Evolutionary conservation across 2,329 filamentous ascomycete species (phyloP).

Genomic region (Penicillium sp.): DNA sequence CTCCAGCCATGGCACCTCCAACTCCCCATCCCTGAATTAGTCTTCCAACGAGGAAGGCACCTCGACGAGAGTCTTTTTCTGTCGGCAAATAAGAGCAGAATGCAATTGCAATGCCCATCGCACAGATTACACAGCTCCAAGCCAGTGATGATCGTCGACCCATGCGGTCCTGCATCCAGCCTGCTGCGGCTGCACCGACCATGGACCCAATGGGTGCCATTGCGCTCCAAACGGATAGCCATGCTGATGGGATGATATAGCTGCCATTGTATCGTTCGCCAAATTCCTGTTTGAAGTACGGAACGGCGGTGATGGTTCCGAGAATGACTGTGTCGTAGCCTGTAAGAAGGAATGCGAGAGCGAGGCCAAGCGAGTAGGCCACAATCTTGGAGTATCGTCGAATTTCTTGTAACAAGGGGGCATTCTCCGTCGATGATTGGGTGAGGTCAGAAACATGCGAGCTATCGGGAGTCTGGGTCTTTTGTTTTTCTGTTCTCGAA

Average conservation of each 20-base stretch:
- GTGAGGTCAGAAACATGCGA: neutral
- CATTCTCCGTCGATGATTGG: neutral
- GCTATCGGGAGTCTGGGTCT: neutral
- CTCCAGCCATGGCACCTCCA: constrained; percentile 50
- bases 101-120: constrained; percentile 42
- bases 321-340: constrained; percentile 33
- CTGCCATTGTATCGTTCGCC: constrained; percentile 36
- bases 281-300: constrained; percentile 38
- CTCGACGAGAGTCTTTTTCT: constrained; percentile 36
- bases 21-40: constrained; percentile 52
- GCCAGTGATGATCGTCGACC: constrained; percentile 46
- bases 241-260: constrained; percentile 48
- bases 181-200: constrained; percentile 44
- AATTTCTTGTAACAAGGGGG: constrained; percentile 28
- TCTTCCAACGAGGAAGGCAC: constrained; percentile 52
- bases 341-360: constrained; percentile 24
- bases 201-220: constrained; percentile 46
- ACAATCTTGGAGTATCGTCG: constrained; percentile 23
- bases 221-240: constrained; percentile 53
- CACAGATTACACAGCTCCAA: constrained; percentile 44
- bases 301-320: constrained; percentile 29
- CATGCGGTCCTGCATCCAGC: constrained; percentile 46
- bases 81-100: constrained; percentile 39
- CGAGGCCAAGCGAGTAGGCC: constrained; percentile 17
- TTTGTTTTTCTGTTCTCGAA: neutral